Evolutionary conservation across 1,284 basidiomycete species (phyloP), one percentile per base, ranked within the genome.

Genomic region (Ceratobasidium sp.): DNA sequence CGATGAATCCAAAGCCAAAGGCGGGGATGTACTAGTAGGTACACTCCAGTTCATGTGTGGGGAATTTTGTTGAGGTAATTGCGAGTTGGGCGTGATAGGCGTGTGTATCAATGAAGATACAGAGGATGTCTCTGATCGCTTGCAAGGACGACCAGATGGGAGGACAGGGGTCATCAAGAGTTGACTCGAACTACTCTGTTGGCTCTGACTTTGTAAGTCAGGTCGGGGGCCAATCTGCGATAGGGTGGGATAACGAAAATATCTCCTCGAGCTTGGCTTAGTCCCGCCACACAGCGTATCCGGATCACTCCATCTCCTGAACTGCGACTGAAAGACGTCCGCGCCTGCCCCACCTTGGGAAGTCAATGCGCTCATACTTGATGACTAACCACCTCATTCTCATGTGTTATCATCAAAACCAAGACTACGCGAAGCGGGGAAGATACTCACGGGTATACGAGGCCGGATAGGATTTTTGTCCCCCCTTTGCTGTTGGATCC

Each of bases 401-500:
- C 13, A 43, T 54, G 23, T 30, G 50, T 54, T 35, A 54, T 16
- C 16, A 44, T 5, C 26, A n/a, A 11, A 46, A 13, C 55, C 26
- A 26, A 5, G 28, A 6, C 18, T 28, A 49, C 35, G 23, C 5
- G 18, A 26, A 38, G 2, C 30, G 41, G 50, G 35, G 35, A n/a
- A 38, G 35, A 38, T 38, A 67, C 64, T 67, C 28, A 67, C 64
- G 16, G 64, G 64, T 9, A 35, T 67, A 26, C 64, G 64, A 18
- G 64, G 64, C 64, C 64, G 55, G 13, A 55, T 35, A 2, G 35
- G 50, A n/a, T 14, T 23, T 35, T 50, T 32, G 16, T 35, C 52
- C 50, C 23, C 52, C 16, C 64, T 30, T 41, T 43, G 23, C 30
- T 44, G 28, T 67, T 26, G 50, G 50, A n/a, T 16, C 30, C 28